Evolutionary conservation across 1,139 yeast genomes (phyloP).

Genomic region (Pichia inconspicua): DNA sequence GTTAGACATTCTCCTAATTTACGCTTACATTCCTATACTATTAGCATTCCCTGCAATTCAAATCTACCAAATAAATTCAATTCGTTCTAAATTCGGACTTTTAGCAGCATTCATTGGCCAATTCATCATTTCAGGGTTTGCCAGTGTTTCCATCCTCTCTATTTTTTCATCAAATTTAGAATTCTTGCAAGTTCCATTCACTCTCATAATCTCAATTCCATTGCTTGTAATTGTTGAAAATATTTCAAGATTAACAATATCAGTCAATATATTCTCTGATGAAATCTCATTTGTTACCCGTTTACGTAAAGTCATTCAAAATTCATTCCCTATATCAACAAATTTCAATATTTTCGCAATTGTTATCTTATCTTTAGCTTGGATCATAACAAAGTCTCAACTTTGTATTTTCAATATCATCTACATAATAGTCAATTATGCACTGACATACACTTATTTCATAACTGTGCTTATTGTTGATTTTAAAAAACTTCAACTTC

Average conservation of each 20-base stretch:
- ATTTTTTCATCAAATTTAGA: constrained; percentile 29
- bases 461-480: constrained; percentile 62
- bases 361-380: constrained; percentile 22
- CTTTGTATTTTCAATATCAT: constrained; percentile 7
- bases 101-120: constrained; percentile 55
- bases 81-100: constrained; percentile 55
- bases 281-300: constrained; percentile 29
- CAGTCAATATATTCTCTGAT: constrained; percentile 35
- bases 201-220: constrained; percentile 25
- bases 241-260: constrained; percentile 33
- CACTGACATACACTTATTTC: constrained; percentile 55
- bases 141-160: constrained; percentile 46
- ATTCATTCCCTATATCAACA: constrained; percentile 4
- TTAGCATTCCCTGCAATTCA: constrained; percentile 36
- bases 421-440: constrained; percentile 43
- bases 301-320: constrained; percentile 1
- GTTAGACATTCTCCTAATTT: constrained; percentile 21
- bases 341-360: not conserved
- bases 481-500: constrained; percentile 52
- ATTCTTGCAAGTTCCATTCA: constrained; percentile 32
- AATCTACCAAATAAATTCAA: constrained; percentile 44
- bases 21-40: constrained; percentile 27
- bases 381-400: constrained; percentile 8
- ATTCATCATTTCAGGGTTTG: constrained; percentile 36
- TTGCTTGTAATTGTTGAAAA: constrained; percentile 16